Percentiles rank a stretch among this genome's conserved stretches.
phyloP scores from a whole-genome alignment of 2,329 filamentous ascomycete species.

The Fusarium buharicum region DNA sequence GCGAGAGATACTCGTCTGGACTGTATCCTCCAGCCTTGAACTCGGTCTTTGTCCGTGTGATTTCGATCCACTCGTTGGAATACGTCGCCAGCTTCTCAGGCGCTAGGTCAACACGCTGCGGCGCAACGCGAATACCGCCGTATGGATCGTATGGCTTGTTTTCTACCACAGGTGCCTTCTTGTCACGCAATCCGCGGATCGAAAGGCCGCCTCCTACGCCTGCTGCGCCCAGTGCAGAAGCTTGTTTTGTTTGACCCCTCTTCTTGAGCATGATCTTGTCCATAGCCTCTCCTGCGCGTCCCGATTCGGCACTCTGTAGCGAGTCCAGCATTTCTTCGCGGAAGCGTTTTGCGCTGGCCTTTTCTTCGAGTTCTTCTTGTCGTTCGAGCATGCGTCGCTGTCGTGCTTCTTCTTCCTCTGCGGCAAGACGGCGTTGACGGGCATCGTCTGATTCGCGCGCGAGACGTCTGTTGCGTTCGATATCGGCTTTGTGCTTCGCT shows the following conservation, averaged over 20 bases:
- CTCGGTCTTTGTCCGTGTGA: slow-evolving; percentile 70
- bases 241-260: slow-evolving; percentile 64
- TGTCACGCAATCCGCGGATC: slow-evolving; percentile 83
- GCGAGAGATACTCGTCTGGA: slow-evolving; percentile 80
- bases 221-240: slow-evolving; percentile 51
- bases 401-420: slow-evolving; percentile 73
- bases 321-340: slow-evolving; percentile 76
- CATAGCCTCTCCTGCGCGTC: slow-evolving; percentile 68
- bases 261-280: slow-evolving; percentile 78
- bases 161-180: slow-evolving; percentile 57
- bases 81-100: slow-evolving; percentile 68
- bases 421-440: slow-evolving; percentile 64
- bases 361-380: slow-evolving; percentile 77
- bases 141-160: slow-evolving; percentile 90
- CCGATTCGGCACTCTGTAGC: slow-evolving; percentile 69
- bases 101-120: slow-evolving; percentile 73
- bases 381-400: slow-evolving; percentile 68
- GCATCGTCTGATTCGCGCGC: slow-evolving; percentile 67
- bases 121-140: slow-evolving; percentile 75
- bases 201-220: slow-evolving; percentile 58
- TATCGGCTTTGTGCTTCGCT: slow-evolving; percentile 74
- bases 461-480: slow-evolving; percentile 68
- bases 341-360: slow-evolving; percentile 69
- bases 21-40: slow-evolving; percentile 85
- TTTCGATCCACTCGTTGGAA: slow-evolving; percentile 77